Evolutionary conservation across 2,329 filamentous ascomycete genomes (phyloP), one percentile per base, ranked within the genome.

Genomic region (Fusarium sp.): DNA sequence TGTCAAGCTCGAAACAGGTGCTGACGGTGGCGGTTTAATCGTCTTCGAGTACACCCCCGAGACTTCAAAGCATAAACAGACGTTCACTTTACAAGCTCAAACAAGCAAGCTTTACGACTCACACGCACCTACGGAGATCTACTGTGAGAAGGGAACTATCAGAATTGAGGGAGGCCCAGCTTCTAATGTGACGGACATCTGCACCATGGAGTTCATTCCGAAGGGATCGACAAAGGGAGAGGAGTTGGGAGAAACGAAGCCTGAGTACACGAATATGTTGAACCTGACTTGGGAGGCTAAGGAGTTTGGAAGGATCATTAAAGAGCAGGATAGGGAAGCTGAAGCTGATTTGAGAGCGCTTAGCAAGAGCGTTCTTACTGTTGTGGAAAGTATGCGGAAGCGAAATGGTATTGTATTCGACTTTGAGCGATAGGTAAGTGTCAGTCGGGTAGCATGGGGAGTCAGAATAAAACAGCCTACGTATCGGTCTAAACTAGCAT

Each of bases 241-340:
- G 25, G 58, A 70, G 45, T 27, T 72, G 1, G 70, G 58, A 5
- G 46, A 72, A 5, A 70, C 22, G 3, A 58, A n/a, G 3, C 70
- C 63, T 7, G 40, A 72, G 53, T 70, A 56, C 22, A 58, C 43
- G 3, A n/a, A 45, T 0, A 64, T 72, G 44, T 18, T 72, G 58
- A 72, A 72, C 40, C 27, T 72, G 32, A 72, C 63, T 5, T 72
- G 70, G 70, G 70, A 72, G 18, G 56, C 70, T 2, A 64, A 68
- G 20, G 70, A 72, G 15, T 51, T 72, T 44, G 70, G 70, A 1
- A 59, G 66, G 10, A 62, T 72, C 10, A 61, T 72, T 2, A 58
- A 55, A 3, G 66, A 70, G 6, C 10, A 15, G 10, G 66, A 72
- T 11, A 57, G 16, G 8, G n/a, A 32, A 15, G 63, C 59, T 12